Evolutionary conservation across 2,329 filamentous ascomycete genomes (phyloP), one percentile per base, ranked within the genome.

Genomic region (Nemania serpens): DNA sequence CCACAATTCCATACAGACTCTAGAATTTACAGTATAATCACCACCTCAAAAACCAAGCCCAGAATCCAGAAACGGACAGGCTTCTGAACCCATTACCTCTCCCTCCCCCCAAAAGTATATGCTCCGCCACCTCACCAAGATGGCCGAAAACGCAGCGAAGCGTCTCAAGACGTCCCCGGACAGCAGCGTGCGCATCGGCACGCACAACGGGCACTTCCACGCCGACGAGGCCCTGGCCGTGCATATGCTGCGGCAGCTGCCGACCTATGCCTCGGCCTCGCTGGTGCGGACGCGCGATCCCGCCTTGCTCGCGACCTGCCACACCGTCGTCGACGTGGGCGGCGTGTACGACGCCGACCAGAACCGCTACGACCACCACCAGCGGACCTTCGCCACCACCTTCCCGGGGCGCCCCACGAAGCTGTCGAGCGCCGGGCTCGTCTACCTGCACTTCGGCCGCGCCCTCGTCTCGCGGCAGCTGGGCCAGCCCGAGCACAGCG

Each of bases 201-300:
- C 95, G 33, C 95, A 99, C 85, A 97, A 90, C 79, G 95, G 95
- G 69, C 93, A 97, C 82, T 99, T 99, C 84, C 95, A 99, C 81
- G 95, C 95, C 75, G 95, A 99, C 77, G 95, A 99, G 81, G 94
- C 95, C 63, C 87, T 99, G 45, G 95, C 95, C 60, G 93, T 99
- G 66, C 93, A 96, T 82, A 92, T 99, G 83, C 90, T 99, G 69
- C 92, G 93, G 67, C 85, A 90, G 59, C 89, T 98, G 17, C 94
- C 95, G 20, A 80, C 88, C 61, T 99, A 98, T 81, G 76, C 82
- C 58, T 79, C 84, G 68, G 88, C 92, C 25, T 75, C 82, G 45
- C 89, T 99, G 45, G 82, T 97, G 52, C 93, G 95, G 69, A 97
- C 93, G 49, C 91, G 95, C 71, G 93, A 99, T 76, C 87, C 92